These are phyloP conservation scores for Diplodia intermedia DNA, from an alignment of 2,329 filamentous ascomycete genomes.

Conservation along the genomic window DNA sequence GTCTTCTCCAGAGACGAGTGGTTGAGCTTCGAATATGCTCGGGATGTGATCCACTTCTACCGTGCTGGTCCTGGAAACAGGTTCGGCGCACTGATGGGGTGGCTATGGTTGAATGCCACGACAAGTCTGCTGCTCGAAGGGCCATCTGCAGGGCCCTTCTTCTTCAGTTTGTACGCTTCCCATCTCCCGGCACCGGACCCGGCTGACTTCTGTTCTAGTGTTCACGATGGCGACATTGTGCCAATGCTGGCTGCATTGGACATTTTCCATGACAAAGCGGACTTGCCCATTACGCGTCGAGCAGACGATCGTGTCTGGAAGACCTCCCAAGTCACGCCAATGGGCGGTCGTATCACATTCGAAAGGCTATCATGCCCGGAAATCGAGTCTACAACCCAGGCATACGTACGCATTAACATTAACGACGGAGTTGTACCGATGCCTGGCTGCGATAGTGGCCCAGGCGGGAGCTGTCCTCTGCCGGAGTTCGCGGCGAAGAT, in stretches of 20 bases:
- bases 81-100: constrained; percentile 62
- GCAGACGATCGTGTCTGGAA: constrained; percentile 57
- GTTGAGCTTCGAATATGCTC: constrained; percentile 63
- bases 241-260: constrained; percentile 62
- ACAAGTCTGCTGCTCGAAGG: constrained; percentile 56
- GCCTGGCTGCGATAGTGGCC: constrained; percentile 56
- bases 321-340: constrained; percentile 63
- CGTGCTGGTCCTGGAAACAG: constrained; percentile 63
- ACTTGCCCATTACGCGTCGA: constrained; percentile 57
- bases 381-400: constrained; percentile 30
- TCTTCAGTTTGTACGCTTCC: constrained; percentile 62
- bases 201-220: constrained; percentile 41
- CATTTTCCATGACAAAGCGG: constrained; percentile 53
- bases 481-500: constrained; percentile 53
- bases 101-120: constrained; percentile 65
- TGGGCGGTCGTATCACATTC: constrained; percentile 63
- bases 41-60: constrained; percentile 66
- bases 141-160: constrained; percentile 55
- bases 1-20: constrained; percentile 63
- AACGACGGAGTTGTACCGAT: constrained; percentile 64
- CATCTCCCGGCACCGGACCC: background rate
- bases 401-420: constrained; percentile 61
- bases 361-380: constrained; percentile 58
- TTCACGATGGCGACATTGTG: constrained; percentile 66
- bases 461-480: constrained; percentile 57